Evolutionary conservation across 345 rosid genomes (phyloP).

Genomic region (Linum tenue): DNA sequence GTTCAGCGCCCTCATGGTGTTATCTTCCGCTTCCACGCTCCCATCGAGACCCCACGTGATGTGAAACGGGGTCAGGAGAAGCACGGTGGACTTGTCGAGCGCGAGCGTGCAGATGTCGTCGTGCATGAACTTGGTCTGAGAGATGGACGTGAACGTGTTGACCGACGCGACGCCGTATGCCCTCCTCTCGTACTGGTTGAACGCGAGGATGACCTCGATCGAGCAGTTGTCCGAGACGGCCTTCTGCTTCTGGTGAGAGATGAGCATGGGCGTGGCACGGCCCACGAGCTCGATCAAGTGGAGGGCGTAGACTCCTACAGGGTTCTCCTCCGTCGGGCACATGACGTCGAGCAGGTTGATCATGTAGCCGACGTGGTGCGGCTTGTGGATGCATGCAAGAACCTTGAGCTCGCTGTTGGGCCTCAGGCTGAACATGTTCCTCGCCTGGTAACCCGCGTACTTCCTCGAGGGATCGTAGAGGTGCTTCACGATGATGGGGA

Average conservation of each 20-base stretch:
- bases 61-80: constrained; percentile 55
- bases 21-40: constrained; percentile 25
- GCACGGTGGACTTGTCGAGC: constrained; percentile 30
- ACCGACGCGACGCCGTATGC: constrained; percentile 8
- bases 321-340: constrained; percentile 12
- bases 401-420: constrained; percentile 20
- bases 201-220: constrained; percentile 25
- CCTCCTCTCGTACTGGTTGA: constrained; percentile 16
- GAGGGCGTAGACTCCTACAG: constrained; percentile 20
- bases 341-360: constrained; percentile 26
- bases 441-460: constrained; percentile 22
- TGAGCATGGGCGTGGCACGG: constrained; percentile 24
- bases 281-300: constrained; percentile 32
- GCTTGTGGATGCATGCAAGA: constrained; percentile 26
- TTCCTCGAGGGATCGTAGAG: constrained; percentile 26
- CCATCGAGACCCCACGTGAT: constrained; percentile 37
- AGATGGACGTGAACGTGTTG: constrained; percentile 29
- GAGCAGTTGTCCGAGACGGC: constrained; percentile 11
- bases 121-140: constrained; percentile 37
- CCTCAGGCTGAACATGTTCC: constrained; percentile 22
- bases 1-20: constrained; percentile 26
- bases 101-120: constrained; percentile 54
- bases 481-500: constrained; percentile 13
- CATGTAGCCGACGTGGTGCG: constrained; percentile 19
- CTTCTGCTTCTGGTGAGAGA: constrained; percentile 13